Evolutionary conservation across 2,329 filamentous ascomycete species (phyloP).

Genomic region (Fusarium avenaceum): DNA sequence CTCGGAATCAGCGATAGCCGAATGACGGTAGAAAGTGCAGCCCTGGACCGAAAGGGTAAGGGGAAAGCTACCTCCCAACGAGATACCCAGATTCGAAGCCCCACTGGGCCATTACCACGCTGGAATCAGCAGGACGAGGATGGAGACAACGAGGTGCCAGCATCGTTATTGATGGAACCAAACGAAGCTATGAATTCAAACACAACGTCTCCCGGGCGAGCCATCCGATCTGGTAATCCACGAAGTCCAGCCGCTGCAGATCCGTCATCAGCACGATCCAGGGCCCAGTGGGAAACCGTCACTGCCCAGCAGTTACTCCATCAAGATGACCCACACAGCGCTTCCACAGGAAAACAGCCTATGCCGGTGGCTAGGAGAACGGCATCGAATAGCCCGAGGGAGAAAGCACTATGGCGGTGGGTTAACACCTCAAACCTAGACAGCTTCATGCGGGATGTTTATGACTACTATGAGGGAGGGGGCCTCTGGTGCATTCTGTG

Average conservation of each 20-base stretch:
- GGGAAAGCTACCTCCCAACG: constrained; percentile 20
- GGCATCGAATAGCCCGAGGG: constrained; percentile 61
- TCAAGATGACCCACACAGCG: constrained; percentile 52
- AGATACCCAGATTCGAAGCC: constrained; percentile 32
- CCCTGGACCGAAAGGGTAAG: constrained; percentile 42
- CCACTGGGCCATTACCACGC: constrained; percentile 30
- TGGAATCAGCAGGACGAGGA: constrained; percentile 62
- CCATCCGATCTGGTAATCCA: constrained; percentile 18
- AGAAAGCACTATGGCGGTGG: constrained; percentile 92
- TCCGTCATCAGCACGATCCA: constrained; percentile 59
- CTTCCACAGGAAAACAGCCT: constrained; percentile 39
- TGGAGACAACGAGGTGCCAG: constrained; percentile 72
- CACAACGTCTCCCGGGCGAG: constrained; percentile 40
- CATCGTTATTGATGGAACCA: constrained; percentile 72
- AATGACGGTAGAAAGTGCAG: constrained; percentile 58
- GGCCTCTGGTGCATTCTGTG: constrained; percentile 89
- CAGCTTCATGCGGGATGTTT: constrained; percentile 86
- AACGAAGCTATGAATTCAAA: constrained; percentile 51
- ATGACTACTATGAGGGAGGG: constrained; percentile 85
- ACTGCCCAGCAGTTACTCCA: constrained; percentile 67
- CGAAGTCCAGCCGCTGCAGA: constrained; percentile 50
- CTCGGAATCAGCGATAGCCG: constrained; percentile 63
- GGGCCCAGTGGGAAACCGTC: constrained; percentile 68
- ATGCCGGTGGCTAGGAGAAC: constrained; percentile 50
- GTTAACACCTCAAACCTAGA: constrained; percentile 92